Evolutionary conservation across 352 stramenopile species (phyloP).

Genomic region (Saprolegnia diclina): DNA sequence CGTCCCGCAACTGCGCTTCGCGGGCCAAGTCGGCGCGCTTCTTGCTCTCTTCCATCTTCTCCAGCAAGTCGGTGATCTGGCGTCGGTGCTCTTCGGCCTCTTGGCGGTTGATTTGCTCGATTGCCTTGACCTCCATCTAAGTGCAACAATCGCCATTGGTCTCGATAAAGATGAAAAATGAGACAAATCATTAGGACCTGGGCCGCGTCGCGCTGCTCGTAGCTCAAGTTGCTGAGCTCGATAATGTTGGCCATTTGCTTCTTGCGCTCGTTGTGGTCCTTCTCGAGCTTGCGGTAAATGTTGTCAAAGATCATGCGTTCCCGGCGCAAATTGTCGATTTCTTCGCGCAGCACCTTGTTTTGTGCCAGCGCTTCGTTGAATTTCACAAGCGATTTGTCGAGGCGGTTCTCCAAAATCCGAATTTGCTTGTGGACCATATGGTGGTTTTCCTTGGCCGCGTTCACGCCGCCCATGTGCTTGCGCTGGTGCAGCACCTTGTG

Average conservation of each 20-base stretch:
- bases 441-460: slow-evolving; percentile 93
- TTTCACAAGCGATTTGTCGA: slow-evolving; percentile 96
- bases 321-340: slow-evolving; percentile 91
- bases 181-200: slow-evolving; percentile 34
- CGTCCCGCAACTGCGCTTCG: slow-evolving; percentile 19
- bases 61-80: slow-evolving; percentile 51
- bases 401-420: slow-evolving; percentile 92
- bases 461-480: slow-evolving; percentile 94
- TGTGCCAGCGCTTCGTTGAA: slow-evolving; percentile 94
- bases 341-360: slow-evolving; percentile 87
- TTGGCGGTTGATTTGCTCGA: slow-evolving; percentile 89
- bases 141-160: no score
- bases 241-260: slow-evolving; percentile 94
- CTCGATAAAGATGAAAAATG: slow-evolving; percentile 1
- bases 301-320: slow-evolving; percentile 94
- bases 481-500: slow-evolving; percentile 86
- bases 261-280: slow-evolving; percentile 93
- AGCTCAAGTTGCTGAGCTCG: slow-evolving; percentile 91
- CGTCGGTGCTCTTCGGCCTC: slow-evolving; percentile 66
- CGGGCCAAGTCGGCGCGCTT: slow-evolving; percentile 33
- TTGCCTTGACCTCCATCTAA: slow-evolving; percentile 82
- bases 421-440: slow-evolving; percentile 95
- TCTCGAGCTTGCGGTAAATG: slow-evolving; percentile 89
- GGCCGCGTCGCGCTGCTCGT: slow-evolving; percentile 92
- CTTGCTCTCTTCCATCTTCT: slow-evolving; percentile 55